Percentiles rank a stretch among this genome's conserved stretches.
phyloP scores from a whole-genome alignment of 1,139 yeast species.

The Scheffersomyces parashehatae region DNA sequence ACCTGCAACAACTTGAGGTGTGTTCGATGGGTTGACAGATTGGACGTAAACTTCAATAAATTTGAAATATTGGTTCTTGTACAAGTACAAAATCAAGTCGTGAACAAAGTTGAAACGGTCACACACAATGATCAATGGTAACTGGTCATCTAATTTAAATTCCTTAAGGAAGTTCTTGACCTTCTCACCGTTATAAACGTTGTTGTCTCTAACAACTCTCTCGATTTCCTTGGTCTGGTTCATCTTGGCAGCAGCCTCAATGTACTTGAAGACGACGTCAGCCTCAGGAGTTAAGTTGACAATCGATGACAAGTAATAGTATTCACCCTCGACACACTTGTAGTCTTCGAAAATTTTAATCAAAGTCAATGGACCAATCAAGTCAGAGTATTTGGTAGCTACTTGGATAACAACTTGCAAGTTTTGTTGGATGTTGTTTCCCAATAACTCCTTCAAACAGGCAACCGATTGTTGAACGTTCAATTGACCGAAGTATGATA shows the following conservation, averaged over 20 bases:
- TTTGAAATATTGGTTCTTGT: conserved; percentile 93
- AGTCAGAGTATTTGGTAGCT: conserved; percentile 93
- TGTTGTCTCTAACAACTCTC: conserved; percentile 91
- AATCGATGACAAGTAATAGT: conserved; percentile 88
- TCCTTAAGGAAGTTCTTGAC: conserved; percentile 96
- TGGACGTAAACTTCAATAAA: conserved; percentile 97
- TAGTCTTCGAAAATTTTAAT: conserved; percentile 92
- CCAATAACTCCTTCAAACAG: conserved; percentile 83
- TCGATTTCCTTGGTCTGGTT: conserved; percentile 94
- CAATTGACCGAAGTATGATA: conserved; percentile 87
- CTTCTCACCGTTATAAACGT: conserved; percentile 93
- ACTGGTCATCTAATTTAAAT: conserved; percentile 89
- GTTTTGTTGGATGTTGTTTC: conserved; percentile 80
- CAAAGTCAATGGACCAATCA: conserved; percentile 82
- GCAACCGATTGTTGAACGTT: conserved; percentile 92
- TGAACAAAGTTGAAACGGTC: conserved; percentile 91
- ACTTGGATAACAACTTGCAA: conserved; percentile 94
- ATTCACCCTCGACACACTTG: conserved; percentile 89
- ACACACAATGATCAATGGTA: conserved; percentile 94
- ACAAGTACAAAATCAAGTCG: conserved; percentile 87
- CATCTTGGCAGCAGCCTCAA: conserved; percentile 88
- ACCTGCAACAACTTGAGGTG: conserved; percentile 97
- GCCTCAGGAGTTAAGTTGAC: conserved; percentile 93
- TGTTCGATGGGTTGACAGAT: conserved; percentile 91
- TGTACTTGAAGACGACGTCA: conserved; percentile 93